Evolutionary conservation across 1,284 basidiomycete genomes (phyloP).

Genomic region (Baeospora myosura): DNA sequence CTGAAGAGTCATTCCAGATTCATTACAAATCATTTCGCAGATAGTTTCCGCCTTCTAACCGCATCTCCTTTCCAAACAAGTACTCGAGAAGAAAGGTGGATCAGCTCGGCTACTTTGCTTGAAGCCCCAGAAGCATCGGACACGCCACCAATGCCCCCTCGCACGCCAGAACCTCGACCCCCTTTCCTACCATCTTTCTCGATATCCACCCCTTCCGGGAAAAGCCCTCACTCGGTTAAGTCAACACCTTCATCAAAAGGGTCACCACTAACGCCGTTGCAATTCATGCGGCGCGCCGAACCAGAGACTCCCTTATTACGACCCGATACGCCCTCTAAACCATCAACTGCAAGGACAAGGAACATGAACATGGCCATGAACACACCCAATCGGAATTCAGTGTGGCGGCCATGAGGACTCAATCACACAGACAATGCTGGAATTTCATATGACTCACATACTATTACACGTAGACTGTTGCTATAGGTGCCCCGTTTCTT

Average conservation of each 20-base stretch:
- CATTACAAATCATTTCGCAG: conserved; percentile 78
- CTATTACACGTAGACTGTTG: too few relatives aligned
- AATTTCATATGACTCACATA: too few relatives aligned
- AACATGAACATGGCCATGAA: conserved; percentile 20
- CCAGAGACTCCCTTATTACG: conserved; percentile 30
- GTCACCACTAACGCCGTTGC: conserved; percentile 41
- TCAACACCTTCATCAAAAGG: conserved; percentile 37
- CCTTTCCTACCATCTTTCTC: conserved; percentile 39
- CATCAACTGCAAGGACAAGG: conserved; percentile 20
- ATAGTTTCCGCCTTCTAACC: conserved; percentile 60
- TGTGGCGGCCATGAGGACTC: conserved; percentile 39
- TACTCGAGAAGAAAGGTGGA: conserved; percentile 67
- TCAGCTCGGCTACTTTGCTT: conserved; percentile 65
- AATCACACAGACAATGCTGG: too few relatives aligned
- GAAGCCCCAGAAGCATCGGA: conserved; percentile 38
- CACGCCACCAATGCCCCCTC: conserved; percentile 39
- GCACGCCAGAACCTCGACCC: conserved; percentile 60
- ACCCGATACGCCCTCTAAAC: conserved; percentile 16
- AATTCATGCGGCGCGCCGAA: conserved; percentile 43
- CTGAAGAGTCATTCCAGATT: conserved; percentile 48
- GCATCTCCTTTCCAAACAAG: conserved; percentile 51
- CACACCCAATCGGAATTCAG: conserved; percentile 26
- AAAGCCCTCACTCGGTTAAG: conserved; percentile 40
- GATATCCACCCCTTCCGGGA: conserved; percentile 35
- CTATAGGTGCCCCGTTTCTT: too few relatives aligned